Conservation (phyloP, 257 asterid species). For the Ophiorrhiza pumila region DNA sequence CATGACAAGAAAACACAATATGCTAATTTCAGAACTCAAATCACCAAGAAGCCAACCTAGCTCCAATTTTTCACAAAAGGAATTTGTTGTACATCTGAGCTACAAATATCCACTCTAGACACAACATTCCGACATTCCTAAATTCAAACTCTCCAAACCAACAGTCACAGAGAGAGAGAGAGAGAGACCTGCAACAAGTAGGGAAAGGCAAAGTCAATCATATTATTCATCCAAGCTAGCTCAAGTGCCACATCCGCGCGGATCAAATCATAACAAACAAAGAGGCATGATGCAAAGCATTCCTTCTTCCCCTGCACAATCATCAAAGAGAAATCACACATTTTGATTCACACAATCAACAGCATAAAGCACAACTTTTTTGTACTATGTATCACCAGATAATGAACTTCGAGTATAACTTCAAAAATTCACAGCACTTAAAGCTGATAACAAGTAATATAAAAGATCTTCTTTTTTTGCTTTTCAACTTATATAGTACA, state of each 20-base stretch:
- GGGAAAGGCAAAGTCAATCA: conserved; percentile 95
- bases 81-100: not conserved
- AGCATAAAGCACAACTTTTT: not conserved
- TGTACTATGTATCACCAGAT: not conserved
- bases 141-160: not conserved
- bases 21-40: not conserved
- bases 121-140: not conserved
- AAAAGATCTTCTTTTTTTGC: too few relatives aligned
- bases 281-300: conserved; percentile 96
- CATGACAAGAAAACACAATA: conserved; percentile 20
- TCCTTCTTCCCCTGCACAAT: conserved; percentile 92
- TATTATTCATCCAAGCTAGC: conserved; percentile 96
- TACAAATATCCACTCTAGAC: not conserved
- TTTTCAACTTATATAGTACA: too few relatives aligned
- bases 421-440: too few relatives aligned
- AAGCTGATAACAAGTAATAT: too few relatives aligned
- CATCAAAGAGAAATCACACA: conserved; percentile 14
- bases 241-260: conserved; percentile 96
- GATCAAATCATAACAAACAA: conserved; percentile 90
- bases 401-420: too few relatives aligned
- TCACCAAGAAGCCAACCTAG: not conserved
- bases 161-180: conserved; percentile 11
- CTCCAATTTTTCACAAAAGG: not conserved
- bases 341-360: not conserved
- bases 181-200: conserved; percentile 81